Percentiles rank a stretch among this genome's conserved stretches.
These are phyloP conservation scores for Dendrobium huoshanense DNA, from an alignment of 106 monocot species.

Conservation along the genomic window DNA sequence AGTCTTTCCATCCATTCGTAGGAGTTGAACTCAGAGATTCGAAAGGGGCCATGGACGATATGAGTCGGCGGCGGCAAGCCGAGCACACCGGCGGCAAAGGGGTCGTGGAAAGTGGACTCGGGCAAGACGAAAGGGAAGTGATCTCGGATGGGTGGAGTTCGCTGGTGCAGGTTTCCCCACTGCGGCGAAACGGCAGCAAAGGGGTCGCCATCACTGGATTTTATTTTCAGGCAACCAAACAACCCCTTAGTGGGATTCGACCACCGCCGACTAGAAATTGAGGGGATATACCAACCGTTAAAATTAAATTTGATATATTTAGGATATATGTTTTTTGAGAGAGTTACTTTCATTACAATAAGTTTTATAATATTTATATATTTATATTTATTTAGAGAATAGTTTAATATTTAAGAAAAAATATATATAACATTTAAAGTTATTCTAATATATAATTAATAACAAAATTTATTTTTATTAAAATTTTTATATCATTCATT, in stretches of 20 bases:
- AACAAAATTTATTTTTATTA: no score
- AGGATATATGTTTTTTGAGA: no score
- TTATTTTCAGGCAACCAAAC: no score
- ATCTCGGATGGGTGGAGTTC: neutral
- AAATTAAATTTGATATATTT: no score
- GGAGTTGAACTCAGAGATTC: conserved; percentile 49
- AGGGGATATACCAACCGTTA: neutral
- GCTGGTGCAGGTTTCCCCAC: conserved; percentile 14
- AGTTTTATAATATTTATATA: no score
- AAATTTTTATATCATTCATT: no score
- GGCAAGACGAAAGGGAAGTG: conserved; percentile 33
- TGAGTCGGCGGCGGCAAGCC: conserved; percentile 6
- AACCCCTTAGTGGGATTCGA: neutral
- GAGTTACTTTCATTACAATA: no score
- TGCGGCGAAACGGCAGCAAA: conserved; percentile 20
- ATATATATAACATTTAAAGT: no score
- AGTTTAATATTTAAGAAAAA: no score
- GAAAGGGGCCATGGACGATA: conserved; percentile 24
- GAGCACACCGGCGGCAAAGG: conserved; percentile 29
- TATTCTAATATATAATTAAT: no score
- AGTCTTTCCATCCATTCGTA: conserved; percentile 91
- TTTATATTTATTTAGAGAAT: no score
- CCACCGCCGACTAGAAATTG: conserved; percentile 6
- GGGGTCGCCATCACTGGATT: conserved; percentile 12
- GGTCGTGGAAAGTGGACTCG: conserved; percentile 38